Conservation (phyloP, 23 red algal genomes). For the Agarophyton chilense region DNA sequence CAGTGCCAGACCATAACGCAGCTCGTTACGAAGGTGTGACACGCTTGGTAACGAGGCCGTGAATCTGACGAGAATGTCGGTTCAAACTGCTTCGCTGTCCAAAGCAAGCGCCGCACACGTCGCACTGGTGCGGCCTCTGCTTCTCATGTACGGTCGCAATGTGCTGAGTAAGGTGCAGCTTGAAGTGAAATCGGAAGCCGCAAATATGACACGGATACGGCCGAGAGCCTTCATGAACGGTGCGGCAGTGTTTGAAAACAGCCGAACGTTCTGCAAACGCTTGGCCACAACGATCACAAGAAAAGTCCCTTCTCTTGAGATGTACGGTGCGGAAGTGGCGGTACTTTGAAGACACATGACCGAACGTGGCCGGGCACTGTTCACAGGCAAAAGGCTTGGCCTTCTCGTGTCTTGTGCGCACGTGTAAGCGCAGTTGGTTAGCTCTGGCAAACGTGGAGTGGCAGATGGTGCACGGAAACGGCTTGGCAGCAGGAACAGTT, state of each 20-base stretch:
- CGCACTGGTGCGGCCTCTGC: constrained; percentile 64
- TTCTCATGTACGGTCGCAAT: constrained; percentile 71
- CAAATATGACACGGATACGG: constrained; percentile 66
- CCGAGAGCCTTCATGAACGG: constrained; percentile 62
- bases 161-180: constrained; percentile 71
- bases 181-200: constrained; percentile 70
- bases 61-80: constrained; percentile 60
- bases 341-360: constrained; percentile 57
- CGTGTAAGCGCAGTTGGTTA: constrained; percentile 63
- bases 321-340: constrained; percentile 77
- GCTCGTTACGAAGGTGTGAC: neutral
- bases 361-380: constrained; percentile 62
- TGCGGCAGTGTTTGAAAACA: constrained; percentile 69
- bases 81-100: constrained; percentile 66
- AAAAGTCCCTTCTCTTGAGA: constrained; percentile 48
- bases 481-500: neutral
- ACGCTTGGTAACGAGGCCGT: constrained; percentile 39
- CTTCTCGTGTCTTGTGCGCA: constrained; percentile 75
- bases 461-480: constrained; percentile 41
- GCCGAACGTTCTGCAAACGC: constrained; percentile 62
- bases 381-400: constrained; percentile 68
- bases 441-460: constrained; percentile 47
- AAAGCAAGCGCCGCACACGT: constrained; percentile 59
- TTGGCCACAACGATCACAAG: constrained; percentile 58
- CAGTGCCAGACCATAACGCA: too few relatives aligned